A percentile compares a stretch with the other conserved stretches of the same genome.
phyloP scores from a whole-genome alignment of 148 eudicot species.

The Rhododendron ferrugineum region DNA sequence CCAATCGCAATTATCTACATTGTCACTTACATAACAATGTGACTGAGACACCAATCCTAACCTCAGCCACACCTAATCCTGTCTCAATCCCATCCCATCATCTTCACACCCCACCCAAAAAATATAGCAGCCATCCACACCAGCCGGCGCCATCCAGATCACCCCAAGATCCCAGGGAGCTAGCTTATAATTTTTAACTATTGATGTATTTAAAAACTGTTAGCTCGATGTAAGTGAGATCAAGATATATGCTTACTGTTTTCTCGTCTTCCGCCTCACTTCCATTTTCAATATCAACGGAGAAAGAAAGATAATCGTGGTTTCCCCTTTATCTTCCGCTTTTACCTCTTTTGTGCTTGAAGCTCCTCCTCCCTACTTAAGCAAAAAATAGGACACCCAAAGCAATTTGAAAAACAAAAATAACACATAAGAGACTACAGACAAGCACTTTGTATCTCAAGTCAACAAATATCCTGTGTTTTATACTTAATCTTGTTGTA shows the following conservation, averaged over 20 bases:
- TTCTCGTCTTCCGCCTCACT: conserved; percentile 64
- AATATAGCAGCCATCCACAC: background rate
- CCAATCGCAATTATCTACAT: background rate
- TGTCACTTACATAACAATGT: background rate
- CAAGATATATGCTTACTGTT: conserved; percentile 28
- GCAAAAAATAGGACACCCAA: background rate
- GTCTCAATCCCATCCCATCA: background rate
- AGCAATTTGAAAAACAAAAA: background rate
- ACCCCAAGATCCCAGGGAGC: background rate
- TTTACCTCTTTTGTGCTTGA: conserved; percentile 75
- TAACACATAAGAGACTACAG: background rate
- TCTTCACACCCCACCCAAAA: background rate
- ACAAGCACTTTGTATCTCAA: background rate
- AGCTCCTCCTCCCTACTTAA: conserved; percentile 69
- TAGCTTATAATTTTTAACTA: background rate
- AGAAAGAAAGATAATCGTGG: conserved; percentile 62
- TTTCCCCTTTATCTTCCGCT: conserved; percentile 64
- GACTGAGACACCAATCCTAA: background rate
- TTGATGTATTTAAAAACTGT: background rate
- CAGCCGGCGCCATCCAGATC: background rate
- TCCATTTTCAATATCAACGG: conserved; percentile 60
- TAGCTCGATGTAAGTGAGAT: background rate
- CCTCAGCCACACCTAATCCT: background rate
- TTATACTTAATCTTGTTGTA: conserved; percentile 75
- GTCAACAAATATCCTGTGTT: background rate